Percentiles rank a stretch among this genome's conserved stretches.
Evolutionary conservation across 2,329 filamentous ascomycete genomes (phyloP).

Genomic region (Xylariaceae sp.): DNA sequence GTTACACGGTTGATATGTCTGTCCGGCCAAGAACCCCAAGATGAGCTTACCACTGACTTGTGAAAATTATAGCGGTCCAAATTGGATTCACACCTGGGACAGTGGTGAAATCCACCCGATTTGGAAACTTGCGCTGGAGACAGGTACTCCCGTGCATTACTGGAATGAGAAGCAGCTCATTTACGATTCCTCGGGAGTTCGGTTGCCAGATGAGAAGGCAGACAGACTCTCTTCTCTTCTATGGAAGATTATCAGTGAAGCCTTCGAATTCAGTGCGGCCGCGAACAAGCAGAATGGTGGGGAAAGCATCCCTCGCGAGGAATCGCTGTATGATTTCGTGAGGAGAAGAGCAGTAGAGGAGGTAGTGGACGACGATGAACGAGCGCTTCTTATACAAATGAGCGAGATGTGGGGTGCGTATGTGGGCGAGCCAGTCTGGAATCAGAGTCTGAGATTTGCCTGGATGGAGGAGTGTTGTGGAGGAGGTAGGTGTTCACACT

Average conservation of each 20-base stretch:
- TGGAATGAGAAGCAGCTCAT: slow-evolving; percentile 57
- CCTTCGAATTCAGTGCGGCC: not conserved
- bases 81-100: slow-evolving; percentile 57
- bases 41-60: not conserved
- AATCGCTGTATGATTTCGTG: not conserved
- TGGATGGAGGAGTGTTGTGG: slow-evolving; percentile 72
- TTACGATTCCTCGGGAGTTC: slow-evolving; percentile 40
- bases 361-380: slow-evolving; percentile 45
- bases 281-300: not conserved
- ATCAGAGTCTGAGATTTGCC: slow-evolving; percentile 66
- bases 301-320: not conserved
- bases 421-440: slow-evolving; percentile 64
- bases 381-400: slow-evolving; percentile 57
- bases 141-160: slow-evolving; percentile 51
- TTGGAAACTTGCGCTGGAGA: slow-evolving; percentile 57
- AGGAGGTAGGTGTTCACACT: slow-evolving; percentile 50
- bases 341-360: slow-evolving; percentile 28
- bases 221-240: slow-evolving; percentile 22
- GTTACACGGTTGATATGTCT: slow-evolving; percentile 41
- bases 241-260: slow-evolving; percentile 24
- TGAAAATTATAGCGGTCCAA: slow-evolving; percentile 53
- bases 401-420: slow-evolving; percentile 69
- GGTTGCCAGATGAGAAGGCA: slow-evolving; percentile 10
- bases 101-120: slow-evolving; percentile 62
- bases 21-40: slow-evolving; percentile 4